phyloP scores from a whole-genome alignment of 2,329 filamentous ascomycete species.

The Microdochium nivale region DNA sequence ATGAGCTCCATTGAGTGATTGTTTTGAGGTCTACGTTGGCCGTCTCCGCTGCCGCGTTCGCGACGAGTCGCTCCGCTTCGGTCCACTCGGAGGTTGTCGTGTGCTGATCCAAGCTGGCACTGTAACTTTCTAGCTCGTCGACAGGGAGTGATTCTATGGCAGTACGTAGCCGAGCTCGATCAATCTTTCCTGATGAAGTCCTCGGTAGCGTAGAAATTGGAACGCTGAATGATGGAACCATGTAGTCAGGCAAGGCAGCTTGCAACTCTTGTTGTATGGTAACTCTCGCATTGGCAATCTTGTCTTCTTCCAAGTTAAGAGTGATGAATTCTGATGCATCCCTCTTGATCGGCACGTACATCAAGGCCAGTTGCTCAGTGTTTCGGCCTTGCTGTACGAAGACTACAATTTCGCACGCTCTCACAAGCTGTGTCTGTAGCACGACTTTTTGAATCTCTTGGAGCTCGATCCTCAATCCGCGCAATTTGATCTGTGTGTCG shows the following conservation, averaged over 20 bases:
- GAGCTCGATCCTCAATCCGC: conserved; percentile 73
- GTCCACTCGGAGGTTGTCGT: conserved; percentile 36
- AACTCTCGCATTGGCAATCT: conserved; percentile 21
- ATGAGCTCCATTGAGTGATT: conserved; percentile 59
- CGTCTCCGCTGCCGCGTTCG: conserved; percentile 40
- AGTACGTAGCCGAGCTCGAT: conserved; percentile 44
- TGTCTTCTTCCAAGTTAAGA: conserved; percentile 25
- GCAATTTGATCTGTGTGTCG: conserved; percentile 75
- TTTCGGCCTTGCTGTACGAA: conserved; percentile 28
- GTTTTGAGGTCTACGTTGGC: conserved; percentile 33
- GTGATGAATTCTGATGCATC: conserved; percentile 19
- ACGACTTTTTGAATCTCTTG: conserved; percentile 63
- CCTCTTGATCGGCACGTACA: conserved; percentile 47
- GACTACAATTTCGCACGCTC: conserved; percentile 58
- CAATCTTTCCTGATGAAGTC: conserved; percentile 67
- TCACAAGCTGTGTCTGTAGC: conserved; percentile 38
- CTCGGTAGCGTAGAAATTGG: conserved; percentile 62
- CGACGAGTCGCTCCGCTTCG: conserved; percentile 46
- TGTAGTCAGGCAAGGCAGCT: conserved; percentile 59
- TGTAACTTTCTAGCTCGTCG: conserved; percentile 30
- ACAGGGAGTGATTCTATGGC: conserved; percentile 37
- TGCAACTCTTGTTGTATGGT: conserved; percentile 46
- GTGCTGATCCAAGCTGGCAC: conserved; percentile 18
- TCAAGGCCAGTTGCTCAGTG: conserved; percentile 53
- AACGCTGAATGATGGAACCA: conserved; percentile 69